Evolutionary conservation across 2,329 filamentous ascomycete species (phyloP), one percentile per base, ranked within the genome.

Genomic region (Nemania sp.): DNA sequence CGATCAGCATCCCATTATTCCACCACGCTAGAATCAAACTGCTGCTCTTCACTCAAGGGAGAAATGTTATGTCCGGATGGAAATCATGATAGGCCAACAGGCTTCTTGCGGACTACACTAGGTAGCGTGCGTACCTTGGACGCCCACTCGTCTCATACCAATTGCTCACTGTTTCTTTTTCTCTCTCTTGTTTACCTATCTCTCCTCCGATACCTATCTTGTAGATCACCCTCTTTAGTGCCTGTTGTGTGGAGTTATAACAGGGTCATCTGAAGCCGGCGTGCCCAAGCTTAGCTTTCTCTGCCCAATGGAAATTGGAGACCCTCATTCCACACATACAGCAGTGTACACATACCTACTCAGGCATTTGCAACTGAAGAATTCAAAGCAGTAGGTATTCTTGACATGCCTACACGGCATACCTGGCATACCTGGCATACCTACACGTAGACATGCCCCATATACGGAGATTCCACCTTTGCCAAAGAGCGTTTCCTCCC

Each of bases 211-310:
- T 34, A n/a, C n/a, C n/a, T n/a, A 29, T 51, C 20, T 43, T 37
- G 55, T 50, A 61, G 52, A 63, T 57, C 57, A 53, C n/a, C 35
- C 35, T 42, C 20, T 55, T 52, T 35, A 11, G 20, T 50, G 47
- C 46, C 25, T 46, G 15, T 39, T 18, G 57, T 51, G 47, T 29
- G 25, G 58, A 47, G 42, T 40, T 49, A 43, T 40, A 53, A 50
- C 35, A 52, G 42, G 53, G 42, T 53, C 57, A 45, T 49, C 35
- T 51, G 18, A 54, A 47, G 46, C 55, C 13, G 40, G 35, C 25
- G 25, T 11, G 49, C 54, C 51, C 54, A 58, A 54, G 45, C 46
- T 7, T 29, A 7, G 25, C 25, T 29, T 47, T 51, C 17, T 55
- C 43, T 53, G 20, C 48, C 42, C 48, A 34, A 56, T 49, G 50